Evolutionary conservation across 208 protist species (phyloP).

Genomic region (Cochliopodium minus): DNA sequence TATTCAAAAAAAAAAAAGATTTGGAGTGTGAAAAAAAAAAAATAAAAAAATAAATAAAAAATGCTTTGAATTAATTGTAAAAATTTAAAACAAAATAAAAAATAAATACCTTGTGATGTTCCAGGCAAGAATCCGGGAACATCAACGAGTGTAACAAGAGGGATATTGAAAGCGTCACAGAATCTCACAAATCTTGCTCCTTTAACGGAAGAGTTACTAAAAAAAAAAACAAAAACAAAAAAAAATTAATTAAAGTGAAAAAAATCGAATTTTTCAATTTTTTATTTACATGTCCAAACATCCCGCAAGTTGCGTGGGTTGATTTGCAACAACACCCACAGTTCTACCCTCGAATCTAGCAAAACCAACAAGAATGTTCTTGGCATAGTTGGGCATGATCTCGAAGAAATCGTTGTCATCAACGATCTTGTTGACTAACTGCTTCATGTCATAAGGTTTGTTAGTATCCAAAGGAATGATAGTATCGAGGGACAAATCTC

Average conservation of each 20-base stretch:
- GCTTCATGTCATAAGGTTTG: conserved; percentile 73
- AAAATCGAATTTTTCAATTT: conserved; percentile 30
- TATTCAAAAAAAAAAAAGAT: conserved; percentile 12
- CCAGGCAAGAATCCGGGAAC: conserved; percentile 89
- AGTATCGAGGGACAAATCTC: conserved; percentile 32
- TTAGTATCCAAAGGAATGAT: conserved; percentile 59
- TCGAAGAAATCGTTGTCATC: conserved; percentile 75
- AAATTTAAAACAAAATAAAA: conserved; percentile 15
- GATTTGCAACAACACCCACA: conserved; percentile 79
- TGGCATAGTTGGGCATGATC: conserved; percentile 71
- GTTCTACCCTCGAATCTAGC: conserved; percentile 61
- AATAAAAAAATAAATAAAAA: not conserved
- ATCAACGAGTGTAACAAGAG: conserved; percentile 81
- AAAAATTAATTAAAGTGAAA: conserved; percentile 6
- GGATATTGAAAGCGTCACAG: conserved; percentile 89
- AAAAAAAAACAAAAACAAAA: no score
- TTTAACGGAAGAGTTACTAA: conserved; percentile 54
- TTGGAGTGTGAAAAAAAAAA: conserved; percentile 3
- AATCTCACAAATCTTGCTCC: conserved; percentile 80
- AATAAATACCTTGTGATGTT: conserved; percentile 45
- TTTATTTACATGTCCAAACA: conserved; percentile 82
- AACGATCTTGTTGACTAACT: conserved; percentile 56
- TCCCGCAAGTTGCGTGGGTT: conserved; percentile 70
- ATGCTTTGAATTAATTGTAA: not conserved
- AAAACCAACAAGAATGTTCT: conserved; percentile 81